These are phyloP conservation scores for Lachnellula occidentalis DNA, from an alignment of 2,329 filamentous ascomycete genomes.

Conservation along the genomic window DNA sequence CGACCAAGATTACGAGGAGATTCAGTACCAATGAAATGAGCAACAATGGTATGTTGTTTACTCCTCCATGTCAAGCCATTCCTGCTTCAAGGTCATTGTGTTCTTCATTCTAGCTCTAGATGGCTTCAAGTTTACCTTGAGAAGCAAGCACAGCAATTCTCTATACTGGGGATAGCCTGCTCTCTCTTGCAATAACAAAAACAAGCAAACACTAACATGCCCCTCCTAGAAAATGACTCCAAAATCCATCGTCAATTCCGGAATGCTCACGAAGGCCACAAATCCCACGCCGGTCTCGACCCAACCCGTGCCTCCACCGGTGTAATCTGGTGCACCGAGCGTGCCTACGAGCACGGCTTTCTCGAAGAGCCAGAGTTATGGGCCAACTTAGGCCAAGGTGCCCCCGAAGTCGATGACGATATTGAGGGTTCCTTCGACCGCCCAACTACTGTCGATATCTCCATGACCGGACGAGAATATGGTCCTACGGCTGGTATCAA, in stretches of 20 bases:
- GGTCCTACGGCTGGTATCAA: constrained; percentile 92
- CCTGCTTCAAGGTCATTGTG: constrained; percentile 4
- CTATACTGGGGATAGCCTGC: no score
- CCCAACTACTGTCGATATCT: constrained; percentile 72
- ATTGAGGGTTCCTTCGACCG: constrained; percentile 85
- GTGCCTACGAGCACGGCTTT: constrained; percentile 84
- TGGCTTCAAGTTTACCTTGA: no score
- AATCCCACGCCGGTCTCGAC: constrained; percentile 86
- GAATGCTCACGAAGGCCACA: constrained; percentile 82
- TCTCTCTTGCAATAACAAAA: no score
- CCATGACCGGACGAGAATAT: constrained; percentile 77
- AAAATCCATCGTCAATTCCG: constrained; percentile 87
- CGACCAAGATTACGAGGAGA: constrained; percentile 38
- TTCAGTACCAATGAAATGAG: constrained; percentile 56
- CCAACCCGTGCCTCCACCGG: constrained; percentile 83
- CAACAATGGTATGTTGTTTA: constrained; percentile 43
- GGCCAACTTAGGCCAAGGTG: constrained; percentile 93
- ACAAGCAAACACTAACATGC: neutral
- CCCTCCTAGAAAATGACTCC: constrained; percentile 64
- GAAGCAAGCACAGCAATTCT: no score
- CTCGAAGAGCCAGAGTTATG: constrained; percentile 73
- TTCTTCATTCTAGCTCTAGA: neutral
- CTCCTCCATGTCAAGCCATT: neutral
- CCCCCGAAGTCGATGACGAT: constrained; percentile 88
- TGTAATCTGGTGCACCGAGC: constrained; percentile 88